Conservation (phyloP, 441 rosid genomes). For the Syzygium syzygioides region DNA sequence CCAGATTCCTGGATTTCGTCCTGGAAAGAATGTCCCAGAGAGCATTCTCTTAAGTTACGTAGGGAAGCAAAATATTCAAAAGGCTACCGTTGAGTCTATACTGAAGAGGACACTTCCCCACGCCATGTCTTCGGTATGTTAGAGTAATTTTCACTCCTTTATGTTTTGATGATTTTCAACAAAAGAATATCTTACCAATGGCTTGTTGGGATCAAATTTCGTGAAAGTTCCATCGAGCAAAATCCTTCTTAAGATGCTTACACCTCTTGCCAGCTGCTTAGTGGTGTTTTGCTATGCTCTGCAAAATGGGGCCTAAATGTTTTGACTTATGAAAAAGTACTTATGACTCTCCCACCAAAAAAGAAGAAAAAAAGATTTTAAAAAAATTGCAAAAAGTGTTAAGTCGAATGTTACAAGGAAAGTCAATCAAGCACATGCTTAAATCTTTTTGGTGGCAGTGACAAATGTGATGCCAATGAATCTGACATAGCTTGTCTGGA, state of each 20-base stretch:
- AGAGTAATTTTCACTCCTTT: background rate
- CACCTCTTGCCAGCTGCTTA: background rate
- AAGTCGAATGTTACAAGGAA: background rate
- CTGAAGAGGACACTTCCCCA: constrained; percentile 94
- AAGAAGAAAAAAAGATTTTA: background rate
- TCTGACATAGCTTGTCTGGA: background rate
- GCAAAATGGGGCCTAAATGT: background rate
- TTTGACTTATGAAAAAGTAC: background rate
- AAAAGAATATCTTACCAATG: background rate
- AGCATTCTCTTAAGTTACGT: constrained; percentile 57
- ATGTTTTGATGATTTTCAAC: background rate
- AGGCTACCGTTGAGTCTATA: constrained; percentile 84
- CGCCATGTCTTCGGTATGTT: constrained; percentile 71
- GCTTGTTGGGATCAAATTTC: background rate
- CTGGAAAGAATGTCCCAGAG: constrained; percentile 76
- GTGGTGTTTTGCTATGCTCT: background rate
- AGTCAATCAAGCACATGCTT: background rate
- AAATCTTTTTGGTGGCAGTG: background rate
- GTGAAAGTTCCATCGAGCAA: background rate
- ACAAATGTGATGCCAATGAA: background rate
- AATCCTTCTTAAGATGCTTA: background rate
- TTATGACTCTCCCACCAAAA: background rate
- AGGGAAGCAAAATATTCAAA: constrained; percentile 60
- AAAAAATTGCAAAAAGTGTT: background rate
- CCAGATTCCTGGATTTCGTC: constrained; percentile 88